Conservation (phyloP, 1,284 basidiomycete species). For the Agroathelia rolfsii region DNA sequence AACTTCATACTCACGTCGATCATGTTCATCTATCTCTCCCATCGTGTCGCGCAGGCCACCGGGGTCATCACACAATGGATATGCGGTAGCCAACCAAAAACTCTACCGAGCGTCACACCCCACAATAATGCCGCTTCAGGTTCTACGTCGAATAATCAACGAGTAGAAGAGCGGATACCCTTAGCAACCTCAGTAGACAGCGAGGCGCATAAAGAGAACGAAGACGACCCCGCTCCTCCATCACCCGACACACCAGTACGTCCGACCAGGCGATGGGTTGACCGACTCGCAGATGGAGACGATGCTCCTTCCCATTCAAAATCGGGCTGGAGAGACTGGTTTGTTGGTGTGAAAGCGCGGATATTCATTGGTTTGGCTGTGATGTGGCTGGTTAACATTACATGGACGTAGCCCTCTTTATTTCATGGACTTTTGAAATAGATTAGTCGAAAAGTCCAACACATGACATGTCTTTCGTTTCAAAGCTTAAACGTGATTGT, state of each 20-base stretch:
- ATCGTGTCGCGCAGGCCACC: slow-evolving; percentile 69
- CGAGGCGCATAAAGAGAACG: slow-evolving; percentile 14
- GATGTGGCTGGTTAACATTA: slow-evolving; percentile 49
- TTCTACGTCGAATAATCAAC: slow-evolving; percentile 1
- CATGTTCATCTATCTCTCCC: slow-evolving; percentile 71
- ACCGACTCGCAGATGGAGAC: slow-evolving; percentile 35
- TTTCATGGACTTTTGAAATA: not conserved
- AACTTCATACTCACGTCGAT: slow-evolving; percentile 71
- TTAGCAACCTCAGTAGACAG: too few relatives aligned
- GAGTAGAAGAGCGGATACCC: too few relatives aligned
- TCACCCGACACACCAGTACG: slow-evolving; percentile 27
- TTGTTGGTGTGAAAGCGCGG: slow-evolving; percentile 26
- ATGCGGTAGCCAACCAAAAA: slow-evolving; percentile 32
- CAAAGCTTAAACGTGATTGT: too few relatives aligned
- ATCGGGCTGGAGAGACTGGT: slow-evolving; percentile 17
- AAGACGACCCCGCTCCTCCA: slow-evolving; percentile 14
- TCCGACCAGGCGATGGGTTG: slow-evolving; percentile 40
- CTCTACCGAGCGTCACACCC: slow-evolving; percentile 26
- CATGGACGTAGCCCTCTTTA: slow-evolving; percentile 36
- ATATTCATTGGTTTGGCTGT: slow-evolving; percentile 23
- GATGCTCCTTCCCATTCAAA: slow-evolving; percentile 18
- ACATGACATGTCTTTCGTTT: not conserved
- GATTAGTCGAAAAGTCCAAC: not conserved
- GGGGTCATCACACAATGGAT: slow-evolving; percentile 64
- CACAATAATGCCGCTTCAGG: too few relatives aligned